Evolutionary conservation across 805 yeast genomes (phyloP).

Genomic region (Candida montana): DNA sequence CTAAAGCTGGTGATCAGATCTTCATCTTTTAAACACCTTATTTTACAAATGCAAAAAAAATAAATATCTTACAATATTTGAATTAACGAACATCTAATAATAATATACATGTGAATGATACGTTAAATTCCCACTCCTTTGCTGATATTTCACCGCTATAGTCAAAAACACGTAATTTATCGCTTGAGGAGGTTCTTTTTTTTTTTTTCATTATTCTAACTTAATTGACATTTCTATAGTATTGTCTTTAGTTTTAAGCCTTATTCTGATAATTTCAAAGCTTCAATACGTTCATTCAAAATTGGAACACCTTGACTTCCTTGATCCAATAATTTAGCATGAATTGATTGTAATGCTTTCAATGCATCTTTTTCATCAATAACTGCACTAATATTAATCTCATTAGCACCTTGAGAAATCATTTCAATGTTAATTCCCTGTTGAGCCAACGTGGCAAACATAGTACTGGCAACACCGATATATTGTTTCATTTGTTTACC

Average conservation of each 20-base stretch:
- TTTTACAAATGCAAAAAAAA: no score
- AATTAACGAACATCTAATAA: no score
- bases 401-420: slow-evolving; percentile 98
- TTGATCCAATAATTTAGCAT: slow-evolving; percentile 62
- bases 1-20: slow-evolving; percentile 85
- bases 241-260: not conserved
- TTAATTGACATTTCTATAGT: no score
- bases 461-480: slow-evolving; percentile 94
- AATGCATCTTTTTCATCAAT: slow-evolving; percentile 77
- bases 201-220: not conserved
- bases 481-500: slow-evolving; percentile 97
- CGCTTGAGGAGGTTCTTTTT: no score
- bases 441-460: slow-evolving; percentile 91
- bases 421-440: slow-evolving; percentile 91
- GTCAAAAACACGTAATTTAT: no score
- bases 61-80: no score
- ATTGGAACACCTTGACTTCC: slow-evolving; percentile 25
- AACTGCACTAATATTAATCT: slow-evolving; percentile 94
- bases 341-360: slow-evolving; percentile 82
- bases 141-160: no score
- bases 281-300: slow-evolving; percentile 41
- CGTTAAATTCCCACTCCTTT: no score
- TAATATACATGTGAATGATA: no score
- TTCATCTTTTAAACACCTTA: slow-evolving; percentile 67
- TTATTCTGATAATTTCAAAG: slow-evolving; percentile 34